A percentile compares a stretch with the other conserved stretches of the same genome.
Conservation (phyloP, 2,329 filamentous ascomycete species). For the Diaporthe longicolla region DNA sequence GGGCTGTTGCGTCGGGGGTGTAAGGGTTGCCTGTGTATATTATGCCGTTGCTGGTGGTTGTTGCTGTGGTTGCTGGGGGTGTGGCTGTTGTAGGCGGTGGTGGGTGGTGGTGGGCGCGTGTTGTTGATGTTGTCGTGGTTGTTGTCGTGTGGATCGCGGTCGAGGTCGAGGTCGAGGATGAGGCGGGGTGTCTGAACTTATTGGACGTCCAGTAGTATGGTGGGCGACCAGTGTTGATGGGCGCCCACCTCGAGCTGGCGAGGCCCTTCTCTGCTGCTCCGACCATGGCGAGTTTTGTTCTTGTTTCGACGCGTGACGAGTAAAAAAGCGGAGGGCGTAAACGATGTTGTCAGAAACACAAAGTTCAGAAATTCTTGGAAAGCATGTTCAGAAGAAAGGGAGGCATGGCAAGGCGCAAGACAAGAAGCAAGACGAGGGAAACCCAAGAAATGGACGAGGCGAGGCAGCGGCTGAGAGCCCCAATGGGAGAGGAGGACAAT, state of each 20-base stretch:
- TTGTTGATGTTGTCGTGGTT: background rate
- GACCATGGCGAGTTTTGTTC: background rate
- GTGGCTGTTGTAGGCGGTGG: background rate
- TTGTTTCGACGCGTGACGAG: background rate
- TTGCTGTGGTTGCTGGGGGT: background rate
- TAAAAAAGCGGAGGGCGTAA: background rate
- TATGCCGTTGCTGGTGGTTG: too few relatives aligned
- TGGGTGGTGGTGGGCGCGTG: background rate
- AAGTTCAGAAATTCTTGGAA: background rate
- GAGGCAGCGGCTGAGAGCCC: background rate
- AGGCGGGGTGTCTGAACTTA: constrained; percentile 25
- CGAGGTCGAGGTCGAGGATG: background rate
- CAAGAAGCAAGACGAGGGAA: background rate
- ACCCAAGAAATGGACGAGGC: background rate
- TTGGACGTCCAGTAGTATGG: constrained; percentile 36
- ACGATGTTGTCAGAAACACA: background rate
- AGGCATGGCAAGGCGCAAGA: background rate
- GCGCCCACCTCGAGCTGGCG: constrained; percentile 40
- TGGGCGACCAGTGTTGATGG: constrained; percentile 37
- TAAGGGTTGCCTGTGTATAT: background rate
- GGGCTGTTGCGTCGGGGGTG: constrained; percentile 25
- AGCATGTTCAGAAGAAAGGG: background rate
- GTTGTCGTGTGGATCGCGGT: constrained; percentile 17
- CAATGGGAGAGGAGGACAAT: background rate
- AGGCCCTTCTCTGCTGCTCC: constrained; percentile 36